Percentiles rank a stretch among this genome's conserved stretches.
Conservation (phyloP, 768 basidiomycete genomes). For the Hydnum rufescens region DNA sequence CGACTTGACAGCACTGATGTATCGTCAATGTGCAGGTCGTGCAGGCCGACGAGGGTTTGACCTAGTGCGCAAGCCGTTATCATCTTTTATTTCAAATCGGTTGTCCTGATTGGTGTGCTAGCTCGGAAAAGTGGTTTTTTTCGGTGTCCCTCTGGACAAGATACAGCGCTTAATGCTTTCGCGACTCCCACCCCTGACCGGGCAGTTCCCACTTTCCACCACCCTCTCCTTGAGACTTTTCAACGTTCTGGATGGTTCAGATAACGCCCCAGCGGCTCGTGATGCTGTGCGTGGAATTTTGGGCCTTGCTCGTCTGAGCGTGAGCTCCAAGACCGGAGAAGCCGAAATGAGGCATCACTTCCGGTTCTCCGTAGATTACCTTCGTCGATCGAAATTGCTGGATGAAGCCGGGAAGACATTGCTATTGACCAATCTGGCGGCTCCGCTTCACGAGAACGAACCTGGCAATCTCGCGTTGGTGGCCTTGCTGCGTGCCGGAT, state of each 20-base stretch:
- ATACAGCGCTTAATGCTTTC: conserved; percentile 46
- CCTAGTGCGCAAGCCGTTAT: conserved; percentile 14
- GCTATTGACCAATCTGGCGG: conserved; percentile 27
- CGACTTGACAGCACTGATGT: conserved; percentile 28
- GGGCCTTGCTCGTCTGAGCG: conserved; percentile 36
- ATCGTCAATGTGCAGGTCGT: conserved; percentile 54
- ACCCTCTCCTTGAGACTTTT: conserved; percentile 45
- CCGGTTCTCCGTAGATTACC: conserved; percentile 51
- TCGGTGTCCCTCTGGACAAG: conserved; percentile 41
- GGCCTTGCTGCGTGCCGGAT: conserved; percentile 33
- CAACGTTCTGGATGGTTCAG: conserved; percentile 43
- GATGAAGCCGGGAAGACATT: conserved; percentile 34
- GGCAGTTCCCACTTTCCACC: conserved; percentile 45
- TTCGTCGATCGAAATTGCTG: conserved; percentile 36
- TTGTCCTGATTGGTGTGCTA: neutral
- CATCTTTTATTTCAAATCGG: neutral
- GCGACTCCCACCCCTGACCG: conserved; percentile 37
- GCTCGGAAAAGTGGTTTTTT: conserved; percentile 53
- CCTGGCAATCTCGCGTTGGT: conserved; percentile 52
- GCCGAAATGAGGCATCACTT: conserved; percentile 44
- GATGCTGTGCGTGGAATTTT: conserved; percentile 33
- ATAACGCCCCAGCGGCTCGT: conserved; percentile 28
- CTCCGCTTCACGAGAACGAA: conserved; percentile 30
- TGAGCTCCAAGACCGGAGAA: conserved; percentile 33
- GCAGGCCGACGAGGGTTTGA: conserved; percentile 57